phyloP scores from a whole-genome alignment of 1,284 basidiomycete genomes.

The Marasmius sp. region DNA sequence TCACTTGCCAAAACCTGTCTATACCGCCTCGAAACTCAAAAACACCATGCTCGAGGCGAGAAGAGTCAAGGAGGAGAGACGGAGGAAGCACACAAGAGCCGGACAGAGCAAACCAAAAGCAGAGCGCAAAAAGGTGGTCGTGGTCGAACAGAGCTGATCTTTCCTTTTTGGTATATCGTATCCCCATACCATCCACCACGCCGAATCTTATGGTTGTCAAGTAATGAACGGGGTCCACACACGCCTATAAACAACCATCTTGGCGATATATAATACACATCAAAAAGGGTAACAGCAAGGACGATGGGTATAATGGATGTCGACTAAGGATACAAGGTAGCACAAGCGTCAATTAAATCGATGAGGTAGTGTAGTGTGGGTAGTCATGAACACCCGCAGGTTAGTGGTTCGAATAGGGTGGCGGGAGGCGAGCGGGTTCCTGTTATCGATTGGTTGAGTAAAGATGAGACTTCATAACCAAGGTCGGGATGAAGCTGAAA shows the following conservation, averaged over 20 bases:
- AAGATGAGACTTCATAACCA: background rate
- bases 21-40: constrained; percentile 87
- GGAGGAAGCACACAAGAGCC: constrained; percentile 83
- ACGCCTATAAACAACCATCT: no score
- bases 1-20: constrained; percentile 88
- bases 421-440: background rate
- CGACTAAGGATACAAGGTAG: background rate
- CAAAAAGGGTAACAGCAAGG: no score
- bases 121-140: constrained; percentile 85
- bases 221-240: no score
- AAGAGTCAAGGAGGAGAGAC: constrained; percentile 91
- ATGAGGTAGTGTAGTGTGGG: background rate
- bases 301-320: no score
- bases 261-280: no score
- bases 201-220: no score
- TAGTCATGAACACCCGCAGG: background rate
- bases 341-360: background rate
- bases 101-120: constrained; percentile 90
- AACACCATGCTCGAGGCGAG: constrained; percentile 90
- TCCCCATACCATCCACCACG: background rate
- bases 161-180: background rate
- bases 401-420: background rate
- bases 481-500: background rate
- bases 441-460: background rate
- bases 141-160: constrained; percentile 65